A percentile compares a stretch with the other conserved stretches of the same genome.
Evolutionary conservation across 2,329 filamentous ascomycete genomes (phyloP).

Genomic region (Fusarium sp.): DNA sequence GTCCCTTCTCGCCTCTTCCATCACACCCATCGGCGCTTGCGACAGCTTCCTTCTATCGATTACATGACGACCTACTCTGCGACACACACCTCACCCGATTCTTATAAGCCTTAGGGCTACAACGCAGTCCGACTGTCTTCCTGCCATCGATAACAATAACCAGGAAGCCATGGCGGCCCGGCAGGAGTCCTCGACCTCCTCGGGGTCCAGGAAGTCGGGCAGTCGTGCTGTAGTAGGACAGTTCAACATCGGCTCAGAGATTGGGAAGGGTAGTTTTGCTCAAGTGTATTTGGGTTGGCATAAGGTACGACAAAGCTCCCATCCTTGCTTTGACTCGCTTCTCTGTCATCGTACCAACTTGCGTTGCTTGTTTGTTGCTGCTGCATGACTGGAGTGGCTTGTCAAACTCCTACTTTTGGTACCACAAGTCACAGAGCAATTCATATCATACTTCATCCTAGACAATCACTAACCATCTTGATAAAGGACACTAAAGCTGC

Average conservation of each 20-base stretch:
- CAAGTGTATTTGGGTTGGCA: slow-evolving; percentile 90
- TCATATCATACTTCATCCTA: neutral
- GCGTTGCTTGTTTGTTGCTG: slow-evolving; percentile 16
- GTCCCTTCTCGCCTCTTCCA: slow-evolving; percentile 12
- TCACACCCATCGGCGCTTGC: slow-evolving; percentile 13
- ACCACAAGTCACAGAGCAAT: neutral
- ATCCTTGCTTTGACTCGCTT: slow-evolving; percentile 11
- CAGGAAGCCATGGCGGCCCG: slow-evolving; percentile 53
- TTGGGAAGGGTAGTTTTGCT: slow-evolving; percentile 97
- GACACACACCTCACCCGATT: slow-evolving; percentile 49
- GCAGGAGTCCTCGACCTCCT: slow-evolving; percentile 48
- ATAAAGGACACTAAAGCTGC: slow-evolving; percentile 78
- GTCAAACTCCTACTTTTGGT: neutral
- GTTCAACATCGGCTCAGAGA: slow-evolving; percentile 86
- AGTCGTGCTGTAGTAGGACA: slow-evolving; percentile 70
- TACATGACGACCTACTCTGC: slow-evolving; percentile 53
- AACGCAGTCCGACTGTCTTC: slow-evolving; percentile 45
- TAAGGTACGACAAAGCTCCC: slow-evolving; percentile 63
- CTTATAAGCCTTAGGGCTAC: slow-evolving; percentile 50
- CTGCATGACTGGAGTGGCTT: slow-evolving; percentile 1
- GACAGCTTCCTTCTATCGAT: slow-evolving; percentile 38
- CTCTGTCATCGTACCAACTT: slow-evolving; percentile 9
- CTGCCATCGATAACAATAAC: slow-evolving; percentile 45
- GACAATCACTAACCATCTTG: slow-evolving; percentile 11
- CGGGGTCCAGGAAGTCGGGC: slow-evolving; percentile 48